Percentiles rank a stretch among this genome's conserved stretches.
Conservation (phyloP, 1,284 basidiomycete species). For the Neonothopanus nambi region DNA sequence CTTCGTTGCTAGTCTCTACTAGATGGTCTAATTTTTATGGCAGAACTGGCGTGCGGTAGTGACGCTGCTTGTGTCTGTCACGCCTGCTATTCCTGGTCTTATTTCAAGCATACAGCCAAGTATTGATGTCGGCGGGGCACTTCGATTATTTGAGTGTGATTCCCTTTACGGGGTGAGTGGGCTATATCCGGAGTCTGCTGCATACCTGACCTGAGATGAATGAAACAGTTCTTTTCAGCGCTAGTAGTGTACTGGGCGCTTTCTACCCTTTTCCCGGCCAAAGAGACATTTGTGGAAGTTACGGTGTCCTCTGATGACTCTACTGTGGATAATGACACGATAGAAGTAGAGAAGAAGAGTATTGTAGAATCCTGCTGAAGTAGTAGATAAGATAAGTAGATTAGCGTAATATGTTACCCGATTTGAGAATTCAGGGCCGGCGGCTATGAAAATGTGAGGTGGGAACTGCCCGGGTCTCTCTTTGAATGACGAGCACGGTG, state of each 20-base stretch:
- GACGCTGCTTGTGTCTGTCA: slow-evolving; percentile 61
- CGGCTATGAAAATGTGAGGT: not conserved
- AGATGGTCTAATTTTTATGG: not conserved
- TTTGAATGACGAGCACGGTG: too few relatives aligned
- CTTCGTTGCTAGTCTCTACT: not conserved
- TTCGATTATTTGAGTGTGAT: slow-evolving; percentile 61
- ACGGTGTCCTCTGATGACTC: not conserved
- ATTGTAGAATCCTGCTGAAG: not conserved
- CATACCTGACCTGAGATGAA: not conserved
- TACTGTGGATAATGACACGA: too few relatives aligned
- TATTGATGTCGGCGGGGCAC: slow-evolving; percentile 48
- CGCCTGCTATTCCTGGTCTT: slow-evolving; percentile 67
- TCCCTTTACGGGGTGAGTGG: slow-evolving; percentile 68
- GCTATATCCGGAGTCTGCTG: not conserved
- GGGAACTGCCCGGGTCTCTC: not conserved
- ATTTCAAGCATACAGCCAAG: slow-evolving; percentile 61
- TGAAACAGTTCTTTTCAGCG: slow-evolving; percentile 27
- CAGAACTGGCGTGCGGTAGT: slow-evolving; percentile 75
- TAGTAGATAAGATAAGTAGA: slow-evolving; percentile 6
- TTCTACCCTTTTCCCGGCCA: slow-evolving; percentile 56
- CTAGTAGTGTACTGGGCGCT: slow-evolving; percentile 48
- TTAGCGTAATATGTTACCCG: too few relatives aligned
- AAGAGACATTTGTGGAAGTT: slow-evolving; percentile 51
- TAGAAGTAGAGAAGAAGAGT: not conserved
- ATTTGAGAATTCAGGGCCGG: too few relatives aligned